Conservation (phyloP, 805 yeast species). For the Yarrowia phangngaensis region DNA sequence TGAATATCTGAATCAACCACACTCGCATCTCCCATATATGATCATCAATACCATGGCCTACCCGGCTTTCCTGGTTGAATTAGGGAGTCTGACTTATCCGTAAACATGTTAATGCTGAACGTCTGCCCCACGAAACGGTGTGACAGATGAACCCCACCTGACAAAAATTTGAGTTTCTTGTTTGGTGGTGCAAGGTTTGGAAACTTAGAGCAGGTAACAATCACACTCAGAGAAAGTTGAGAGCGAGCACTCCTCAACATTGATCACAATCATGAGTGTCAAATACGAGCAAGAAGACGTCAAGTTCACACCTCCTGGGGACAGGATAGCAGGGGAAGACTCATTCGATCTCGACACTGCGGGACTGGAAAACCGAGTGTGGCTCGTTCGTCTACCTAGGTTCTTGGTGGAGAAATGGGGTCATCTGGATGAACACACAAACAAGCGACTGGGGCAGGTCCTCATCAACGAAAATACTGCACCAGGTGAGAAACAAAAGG, state of each 20-base stretch:
- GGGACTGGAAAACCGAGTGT: slow-evolving; percentile 65
- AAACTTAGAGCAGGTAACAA: no score
- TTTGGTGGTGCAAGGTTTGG: no score
- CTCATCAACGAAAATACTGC: slow-evolving; percentile 48
- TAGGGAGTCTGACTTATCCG: no score
- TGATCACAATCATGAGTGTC: slow-evolving; percentile 13
- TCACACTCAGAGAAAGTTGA: no score
- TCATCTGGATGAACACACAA: slow-evolving; percentile 56
- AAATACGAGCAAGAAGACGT: slow-evolving; percentile 11
- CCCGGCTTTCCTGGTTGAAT: no score
- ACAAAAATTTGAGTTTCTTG: no score
- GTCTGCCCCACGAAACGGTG: no score
- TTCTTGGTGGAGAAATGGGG: slow-evolving; percentile 81
- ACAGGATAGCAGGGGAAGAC: slow-evolving; percentile 8
- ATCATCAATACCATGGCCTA: no score
- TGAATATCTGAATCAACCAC: no score
- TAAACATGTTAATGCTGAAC: no score
- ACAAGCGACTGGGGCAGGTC: slow-evolving; percentile 73
- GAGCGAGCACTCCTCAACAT: not conserved
- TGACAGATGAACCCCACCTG: no score
- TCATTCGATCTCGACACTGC: slow-evolving; percentile 60
- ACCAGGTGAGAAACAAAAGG: slow-evolving; percentile 42
- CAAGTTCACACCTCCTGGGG: slow-evolving; percentile 31
- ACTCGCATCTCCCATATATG: no score
- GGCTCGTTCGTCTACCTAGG: slow-evolving; percentile 89